These are phyloP conservation scores for Coffea humblotiana DNA, from an alignment of 305 asterid species.

Conservation along the genomic window DNA sequence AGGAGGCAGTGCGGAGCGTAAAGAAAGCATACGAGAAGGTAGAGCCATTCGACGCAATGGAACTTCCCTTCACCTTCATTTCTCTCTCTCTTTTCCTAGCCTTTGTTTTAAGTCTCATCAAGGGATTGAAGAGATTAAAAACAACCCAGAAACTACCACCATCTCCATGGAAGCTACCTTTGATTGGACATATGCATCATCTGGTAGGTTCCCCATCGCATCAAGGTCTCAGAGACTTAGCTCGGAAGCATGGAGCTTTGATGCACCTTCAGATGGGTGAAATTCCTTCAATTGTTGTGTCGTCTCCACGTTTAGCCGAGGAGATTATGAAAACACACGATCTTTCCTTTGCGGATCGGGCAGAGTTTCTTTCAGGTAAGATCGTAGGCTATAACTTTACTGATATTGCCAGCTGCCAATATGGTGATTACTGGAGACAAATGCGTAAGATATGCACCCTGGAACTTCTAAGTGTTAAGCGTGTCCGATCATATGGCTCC, in stretches of 20 bases:
- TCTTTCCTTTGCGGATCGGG: slow-evolving; percentile 21
- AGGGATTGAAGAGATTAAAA: background rate
- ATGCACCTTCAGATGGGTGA: slow-evolving; percentile 23
- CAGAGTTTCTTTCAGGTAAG: background rate
- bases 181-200: slow-evolving; percentile 38
- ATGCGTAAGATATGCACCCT: slow-evolving; percentile 20
- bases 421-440: slow-evolving; percentile 23
- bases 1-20: too few relatives aligned
- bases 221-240: slow-evolving; percentile 14
- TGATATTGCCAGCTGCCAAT: slow-evolving; percentile 15
- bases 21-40: too few relatives aligned
- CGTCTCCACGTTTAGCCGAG: slow-evolving; percentile 18
- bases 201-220: slow-evolving; percentile 22
- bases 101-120: background rate
- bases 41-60: background rate
- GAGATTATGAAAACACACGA: slow-evolving; percentile 25
- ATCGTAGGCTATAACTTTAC: slow-evolving; percentile 10
- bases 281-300: slow-evolving; percentile 9
- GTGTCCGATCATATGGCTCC: slow-evolving; percentile 8
- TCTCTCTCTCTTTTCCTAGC: background rate
- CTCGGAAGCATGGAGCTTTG: slow-evolving; percentile 22
- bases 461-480: slow-evolving; percentile 16
- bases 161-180: slow-evolving; percentile 50
- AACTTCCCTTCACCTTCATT: background rate
- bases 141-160: slow-evolving; percentile 30